phyloP scores from a whole-genome alignment of 2,329 filamentous ascomycete genomes.

The Ophiobolus disseminans region DNA sequence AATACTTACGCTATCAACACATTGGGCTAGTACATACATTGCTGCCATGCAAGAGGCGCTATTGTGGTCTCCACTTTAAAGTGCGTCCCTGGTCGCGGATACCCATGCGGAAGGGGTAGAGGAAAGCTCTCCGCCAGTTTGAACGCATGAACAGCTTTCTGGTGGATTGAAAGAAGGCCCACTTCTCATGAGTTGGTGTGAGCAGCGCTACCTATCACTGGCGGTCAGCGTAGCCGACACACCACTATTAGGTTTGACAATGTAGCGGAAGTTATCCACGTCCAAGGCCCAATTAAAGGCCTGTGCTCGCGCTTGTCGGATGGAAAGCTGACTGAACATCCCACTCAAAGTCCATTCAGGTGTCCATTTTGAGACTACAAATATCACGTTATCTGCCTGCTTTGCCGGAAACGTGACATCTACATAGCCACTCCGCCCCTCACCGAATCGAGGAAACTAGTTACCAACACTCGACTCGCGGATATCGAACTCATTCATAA shows the following conservation, averaged over 20 bases:
- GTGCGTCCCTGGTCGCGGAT: too few species aligned
- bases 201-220: conserved; percentile 4
- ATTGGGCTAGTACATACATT: too few species aligned
- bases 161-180: too few species aligned
- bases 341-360: background rate
- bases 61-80: too few species aligned
- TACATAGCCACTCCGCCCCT: conserved; percentile 5
- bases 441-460: background rate
- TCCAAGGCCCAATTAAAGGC: background rate
- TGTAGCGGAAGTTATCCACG: background rate
- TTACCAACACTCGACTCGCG: background rate
- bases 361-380: background rate
- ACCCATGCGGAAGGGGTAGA: too few species aligned
- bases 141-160: conserved; percentile 1
- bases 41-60: too few species aligned
- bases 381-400: conserved; percentile 3
- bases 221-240: background rate
- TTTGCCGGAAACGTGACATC: conserved; percentile 3
- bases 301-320: conserved; percentile 5
- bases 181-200: conserved; percentile 4
- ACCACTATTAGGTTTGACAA: conserved; percentile 3
- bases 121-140: too few species aligned
- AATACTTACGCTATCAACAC: too few species aligned
- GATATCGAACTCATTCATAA: conserved; percentile 2
- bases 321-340: conserved; percentile 1